A percentile compares a stretch with the other conserved stretches of the same genome.
These are phyloP conservation scores for Entomortierella chlamydospora DNA, from an alignment of 192 early-diverging fungal genomes.

Conservation along the genomic window DNA sequence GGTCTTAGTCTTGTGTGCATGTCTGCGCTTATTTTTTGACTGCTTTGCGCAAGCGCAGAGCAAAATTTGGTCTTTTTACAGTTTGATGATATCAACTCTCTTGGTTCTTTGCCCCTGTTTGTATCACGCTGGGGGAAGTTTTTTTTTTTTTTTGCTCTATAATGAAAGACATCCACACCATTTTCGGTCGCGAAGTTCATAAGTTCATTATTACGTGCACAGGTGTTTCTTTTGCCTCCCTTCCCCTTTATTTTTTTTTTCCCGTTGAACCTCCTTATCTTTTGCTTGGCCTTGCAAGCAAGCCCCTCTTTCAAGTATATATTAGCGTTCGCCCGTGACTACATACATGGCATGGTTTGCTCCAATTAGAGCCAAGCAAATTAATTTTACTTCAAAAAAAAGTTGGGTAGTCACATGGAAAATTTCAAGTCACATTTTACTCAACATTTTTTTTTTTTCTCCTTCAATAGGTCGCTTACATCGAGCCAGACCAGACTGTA, in stretches of 20 bases:
- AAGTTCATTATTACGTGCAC: background rate
- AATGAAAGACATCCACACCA: slow-evolving; percentile 20
- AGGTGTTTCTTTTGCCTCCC: slow-evolving; percentile 2
- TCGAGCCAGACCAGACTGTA: slow-evolving; percentile 86
- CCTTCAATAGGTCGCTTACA: slow-evolving; percentile 72
- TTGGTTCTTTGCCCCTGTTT: background rate
- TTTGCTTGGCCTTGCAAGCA: background rate
- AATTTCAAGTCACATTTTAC: background rate
- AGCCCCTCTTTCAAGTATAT: background rate
- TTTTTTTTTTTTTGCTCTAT: background rate
- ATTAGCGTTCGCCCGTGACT: background rate
- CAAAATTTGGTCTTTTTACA: too few relatives aligned
- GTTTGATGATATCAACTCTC: too few relatives aligned
- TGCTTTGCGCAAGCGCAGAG: background rate
- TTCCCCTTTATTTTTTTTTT: slow-evolving; percentile 5
- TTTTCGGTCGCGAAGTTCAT: slow-evolving; percentile 15
- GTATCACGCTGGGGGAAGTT: background rate
- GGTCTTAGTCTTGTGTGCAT: too few relatives aligned
- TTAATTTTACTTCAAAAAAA: background rate
- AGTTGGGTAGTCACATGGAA: slow-evolving; percentile 1
- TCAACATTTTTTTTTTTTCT: slow-evolving; percentile 6
- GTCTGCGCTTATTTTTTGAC: too few relatives aligned
- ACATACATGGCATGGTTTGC: background rate
- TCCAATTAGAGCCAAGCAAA: background rate
- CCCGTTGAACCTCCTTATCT: background rate